Evolutionary conservation across 140 eudicot genomes (phyloP).

Genomic region (Anethum foeniculum): DNA sequence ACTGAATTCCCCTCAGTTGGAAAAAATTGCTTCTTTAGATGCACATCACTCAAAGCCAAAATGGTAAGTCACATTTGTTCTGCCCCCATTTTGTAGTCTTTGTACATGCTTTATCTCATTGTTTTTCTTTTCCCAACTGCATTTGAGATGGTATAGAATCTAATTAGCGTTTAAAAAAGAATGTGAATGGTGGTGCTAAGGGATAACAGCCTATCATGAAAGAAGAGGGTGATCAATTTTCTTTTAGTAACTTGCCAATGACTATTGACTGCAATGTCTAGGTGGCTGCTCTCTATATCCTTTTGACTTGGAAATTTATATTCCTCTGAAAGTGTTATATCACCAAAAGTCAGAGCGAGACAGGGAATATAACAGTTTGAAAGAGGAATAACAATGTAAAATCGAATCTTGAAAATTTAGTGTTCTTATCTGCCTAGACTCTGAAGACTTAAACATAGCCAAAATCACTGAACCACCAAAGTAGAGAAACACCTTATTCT

Average conservation of each 20-base stretch:
- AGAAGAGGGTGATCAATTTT: not conserved
- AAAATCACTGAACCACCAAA: not conserved
- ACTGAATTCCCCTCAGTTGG: slow-evolving; percentile 86
- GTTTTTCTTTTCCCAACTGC: not conserved
- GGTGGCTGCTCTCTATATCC: not conserved
- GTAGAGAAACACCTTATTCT: not conserved
- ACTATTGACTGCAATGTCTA: not conserved
- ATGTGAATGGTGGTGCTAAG: not conserved
- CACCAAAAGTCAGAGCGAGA: not conserved
- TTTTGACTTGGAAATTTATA: not conserved
- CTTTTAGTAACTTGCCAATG: not conserved
- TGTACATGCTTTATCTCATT: not conserved
- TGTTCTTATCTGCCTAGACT: not conserved
- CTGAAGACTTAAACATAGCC: not conserved
- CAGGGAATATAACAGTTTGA: not conserved
- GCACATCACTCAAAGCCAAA: slow-evolving; percentile 64
- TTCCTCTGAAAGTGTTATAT: not conserved
- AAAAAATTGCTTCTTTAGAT: slow-evolving; percentile 73
- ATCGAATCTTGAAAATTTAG: not conserved
- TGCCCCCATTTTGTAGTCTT: not conserved
- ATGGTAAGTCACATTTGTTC: slow-evolving; percentile 43
- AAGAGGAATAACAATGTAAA: not conserved
- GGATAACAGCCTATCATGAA: not conserved
- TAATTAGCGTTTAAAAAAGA: not conserved
- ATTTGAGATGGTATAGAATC: not conserved